These are phyloP conservation scores for Aspergillus costaricaensis DNA, from an alignment of 2,329 filamentous ascomycete species.

Conservation along the genomic window DNA sequence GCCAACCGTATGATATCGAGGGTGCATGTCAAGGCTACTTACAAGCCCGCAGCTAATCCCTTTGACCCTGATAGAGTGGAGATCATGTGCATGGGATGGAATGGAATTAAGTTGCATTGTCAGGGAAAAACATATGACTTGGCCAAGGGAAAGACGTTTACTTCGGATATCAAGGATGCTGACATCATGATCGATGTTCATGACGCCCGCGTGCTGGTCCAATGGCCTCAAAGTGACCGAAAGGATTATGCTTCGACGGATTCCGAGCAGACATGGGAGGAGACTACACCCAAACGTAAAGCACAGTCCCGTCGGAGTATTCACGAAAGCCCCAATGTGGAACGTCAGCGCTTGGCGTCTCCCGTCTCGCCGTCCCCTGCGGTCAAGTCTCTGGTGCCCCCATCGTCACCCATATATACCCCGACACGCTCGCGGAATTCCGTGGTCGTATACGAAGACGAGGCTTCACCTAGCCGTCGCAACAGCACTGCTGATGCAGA, in stretches of 20 bases:
- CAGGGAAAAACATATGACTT: conserved; percentile 84
- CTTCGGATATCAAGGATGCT: conserved; percentile 80
- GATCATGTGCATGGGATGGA: conserved; percentile 92
- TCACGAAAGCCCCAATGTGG: conserved; percentile 55
- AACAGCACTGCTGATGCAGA: conserved; percentile 32
- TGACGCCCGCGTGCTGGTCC: conserved; percentile 82
- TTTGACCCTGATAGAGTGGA: conserved; percentile 77
- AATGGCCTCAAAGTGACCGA: conserved; percentile 71
- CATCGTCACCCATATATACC: conserved; percentile 46
- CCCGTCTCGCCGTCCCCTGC: conserved; percentile 73
- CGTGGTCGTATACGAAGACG: conserved; percentile 72
- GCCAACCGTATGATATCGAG: conserved; percentile 90
- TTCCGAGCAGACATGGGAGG: conserved; percentile 73
- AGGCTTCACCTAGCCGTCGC: conserved; percentile 56
- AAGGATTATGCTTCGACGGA: conserved; percentile 55
- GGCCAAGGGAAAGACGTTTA: conserved; percentile 84
- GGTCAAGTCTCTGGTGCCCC: conserved; percentile 47
- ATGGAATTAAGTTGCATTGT: conserved; percentile 90
- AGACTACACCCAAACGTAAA: conserved; percentile 45
- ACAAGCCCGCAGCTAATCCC: conserved; percentile 67
- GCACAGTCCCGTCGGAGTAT: conserved; percentile 30
- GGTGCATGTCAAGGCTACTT: conserved; percentile 86
- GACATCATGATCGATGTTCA: conserved; percentile 97
- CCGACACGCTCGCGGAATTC: conserved; percentile 47
- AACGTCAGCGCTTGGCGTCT: conserved; percentile 65